A percentile compares a stretch with the other conserved stretches of the same genome.
phyloP scores from a whole-genome alignment of 176 grass and related monocot species.

The Ananas comosus region DNA sequence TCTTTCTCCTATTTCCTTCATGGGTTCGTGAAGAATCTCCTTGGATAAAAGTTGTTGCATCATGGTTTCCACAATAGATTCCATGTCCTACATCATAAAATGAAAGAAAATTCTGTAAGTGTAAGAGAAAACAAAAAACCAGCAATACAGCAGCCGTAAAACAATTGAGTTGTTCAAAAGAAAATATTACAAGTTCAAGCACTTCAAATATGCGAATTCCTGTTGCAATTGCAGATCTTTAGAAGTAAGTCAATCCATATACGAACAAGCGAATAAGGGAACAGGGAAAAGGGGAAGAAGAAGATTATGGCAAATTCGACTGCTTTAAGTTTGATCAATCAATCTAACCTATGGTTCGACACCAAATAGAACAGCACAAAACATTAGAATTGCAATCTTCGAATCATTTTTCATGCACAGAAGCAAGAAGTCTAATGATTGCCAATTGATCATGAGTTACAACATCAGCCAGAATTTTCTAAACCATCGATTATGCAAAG shows the following conservation, averaged over 20 bases:
- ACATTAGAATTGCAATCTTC: not conserved
- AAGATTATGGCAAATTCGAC: too few relatives aligned
- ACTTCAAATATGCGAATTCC: not conserved
- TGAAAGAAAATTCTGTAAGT: constrained; percentile 12
- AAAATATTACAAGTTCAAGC: not conserved
- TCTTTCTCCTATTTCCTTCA: constrained; percentile 91
- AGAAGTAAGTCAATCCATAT: not conserved
- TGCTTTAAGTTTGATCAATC: too few relatives aligned
- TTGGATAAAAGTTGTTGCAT: constrained; percentile 95
- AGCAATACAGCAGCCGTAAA: not conserved
- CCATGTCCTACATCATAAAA: constrained; percentile 53
- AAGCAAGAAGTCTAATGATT: not conserved
- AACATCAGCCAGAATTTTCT: not conserved
- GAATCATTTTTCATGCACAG: not conserved
- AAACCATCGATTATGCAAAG: not conserved
- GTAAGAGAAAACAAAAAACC: not conserved
- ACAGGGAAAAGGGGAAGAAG: too few relatives aligned
- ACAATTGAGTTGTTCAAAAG: not conserved
- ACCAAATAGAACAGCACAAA: not conserved
- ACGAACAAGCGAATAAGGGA: too few relatives aligned
- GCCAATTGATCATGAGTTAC: not conserved
- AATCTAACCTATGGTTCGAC: not conserved
- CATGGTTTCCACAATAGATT: constrained; percentile 94
- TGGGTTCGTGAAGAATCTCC: constrained; percentile 93
- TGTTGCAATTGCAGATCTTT: not conserved